phyloP scores from a whole-genome alignment of 176 grass and related monocot species.

The Thinopyrum elongatum region DNA sequence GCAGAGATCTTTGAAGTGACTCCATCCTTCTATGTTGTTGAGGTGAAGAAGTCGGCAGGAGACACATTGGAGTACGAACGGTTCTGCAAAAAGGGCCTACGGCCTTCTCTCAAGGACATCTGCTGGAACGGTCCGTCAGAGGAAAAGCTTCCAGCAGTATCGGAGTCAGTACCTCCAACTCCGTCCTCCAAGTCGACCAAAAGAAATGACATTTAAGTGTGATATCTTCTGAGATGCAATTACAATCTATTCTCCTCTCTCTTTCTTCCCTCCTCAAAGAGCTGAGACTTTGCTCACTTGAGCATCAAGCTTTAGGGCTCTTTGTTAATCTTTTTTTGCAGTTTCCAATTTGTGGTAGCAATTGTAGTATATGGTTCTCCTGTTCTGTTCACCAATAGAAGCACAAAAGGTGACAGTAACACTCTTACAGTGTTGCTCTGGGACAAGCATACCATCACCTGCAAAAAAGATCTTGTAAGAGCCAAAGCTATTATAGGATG shows the following conservation, averaged over 20 bases:
- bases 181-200: slow-evolving; percentile 30
- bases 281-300: slow-evolving; percentile 27
- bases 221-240: slow-evolving; percentile 27
- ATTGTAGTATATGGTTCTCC: slow-evolving; percentile 32
- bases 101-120: slow-evolving; percentile 78
- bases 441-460: slow-evolving; percentile 13
- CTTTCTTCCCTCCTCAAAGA: slow-evolving; percentile 16
- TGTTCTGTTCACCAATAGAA: slow-evolving; percentile 42
- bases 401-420: background rate
- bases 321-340: slow-evolving; percentile 33
- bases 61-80: slow-evolving; percentile 88
- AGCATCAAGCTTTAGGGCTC: slow-evolving; percentile 35
- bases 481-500: background rate
- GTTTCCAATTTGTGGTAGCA: slow-evolving; percentile 33
- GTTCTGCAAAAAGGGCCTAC: slow-evolving; percentile 77
- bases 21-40: slow-evolving; percentile 64
- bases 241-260: slow-evolving; percentile 3
- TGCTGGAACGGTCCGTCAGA: slow-evolving; percentile 61
- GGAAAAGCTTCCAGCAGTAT: slow-evolving; percentile 42
- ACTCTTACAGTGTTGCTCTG: slow-evolving; percentile 21
- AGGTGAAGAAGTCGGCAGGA: slow-evolving; percentile 89
- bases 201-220: slow-evolving; percentile 32
- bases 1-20: slow-evolving; percentile 88
- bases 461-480: slow-evolving; percentile 16
- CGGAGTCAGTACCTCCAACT: slow-evolving; percentile 31